A percentile compares a stretch with the other conserved stretches of the same genome.
phyloP scores from a whole-genome alignment of 495 filamentous ascomycete genomes.

The Pyrenula aspistea region DNA sequence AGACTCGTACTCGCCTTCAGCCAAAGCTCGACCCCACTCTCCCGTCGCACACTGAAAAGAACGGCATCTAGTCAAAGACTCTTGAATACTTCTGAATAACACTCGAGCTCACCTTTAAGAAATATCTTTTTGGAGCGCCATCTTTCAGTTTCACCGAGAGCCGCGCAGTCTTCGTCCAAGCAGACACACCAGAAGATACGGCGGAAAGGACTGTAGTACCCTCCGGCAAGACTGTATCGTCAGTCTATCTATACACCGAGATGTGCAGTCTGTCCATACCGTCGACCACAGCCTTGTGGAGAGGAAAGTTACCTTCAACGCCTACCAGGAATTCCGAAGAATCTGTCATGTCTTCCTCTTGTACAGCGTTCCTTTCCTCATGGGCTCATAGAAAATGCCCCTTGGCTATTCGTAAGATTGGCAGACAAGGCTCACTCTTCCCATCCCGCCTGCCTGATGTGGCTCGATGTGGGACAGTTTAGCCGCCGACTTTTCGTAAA shows the following conservation, averaged over 20 bases:
- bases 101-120: slow-evolving; percentile 12
- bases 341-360: slow-evolving; percentile 4
- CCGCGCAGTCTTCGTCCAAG: slow-evolving; percentile 22
- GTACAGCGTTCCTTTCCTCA: background rate
- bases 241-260: slow-evolving; percentile 11
- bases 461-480: background rate
- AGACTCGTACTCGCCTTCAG: slow-evolving; percentile 11
- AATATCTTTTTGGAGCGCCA: slow-evolving; percentile 17
- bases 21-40: slow-evolving; percentile 12
- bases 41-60: slow-evolving; percentile 6
- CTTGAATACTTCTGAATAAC: background rate
- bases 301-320: slow-evolving; percentile 14
- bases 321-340: slow-evolving; percentile 7
- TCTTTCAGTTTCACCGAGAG: slow-evolving; percentile 13
- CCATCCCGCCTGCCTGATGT: background rate
- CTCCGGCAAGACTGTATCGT: slow-evolving; percentile 12
- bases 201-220: slow-evolving; percentile 15
- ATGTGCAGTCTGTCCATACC: slow-evolving; percentile 4
- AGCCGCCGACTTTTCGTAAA: background rate
- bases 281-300: slow-evolving; percentile 16
- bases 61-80: slow-evolving; percentile 5
- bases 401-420: background rate
- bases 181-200: slow-evolving; percentile 14
- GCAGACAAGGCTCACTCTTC: background rate
- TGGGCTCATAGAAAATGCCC: background rate